Evolutionary conservation across 441 rosid genomes (phyloP).

Genomic region (Bocquillonia castaneifolia): DNA sequence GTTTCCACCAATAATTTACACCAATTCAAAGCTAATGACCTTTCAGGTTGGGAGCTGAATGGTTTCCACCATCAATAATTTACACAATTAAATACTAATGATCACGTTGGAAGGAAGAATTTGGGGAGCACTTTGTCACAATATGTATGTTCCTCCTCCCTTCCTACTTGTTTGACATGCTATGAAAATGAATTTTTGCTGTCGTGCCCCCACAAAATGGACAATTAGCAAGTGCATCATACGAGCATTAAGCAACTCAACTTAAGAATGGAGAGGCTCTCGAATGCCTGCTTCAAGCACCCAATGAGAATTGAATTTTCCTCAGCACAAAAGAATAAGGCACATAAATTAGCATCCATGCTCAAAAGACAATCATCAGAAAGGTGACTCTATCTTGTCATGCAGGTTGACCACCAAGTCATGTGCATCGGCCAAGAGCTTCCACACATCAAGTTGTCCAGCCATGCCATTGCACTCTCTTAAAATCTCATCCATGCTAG

Average conservation of each 20-base stretch:
- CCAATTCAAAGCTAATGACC: background rate
- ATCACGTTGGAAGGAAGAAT: background rate
- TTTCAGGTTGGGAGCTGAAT: background rate
- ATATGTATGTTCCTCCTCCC: background rate
- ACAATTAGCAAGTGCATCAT: background rate
- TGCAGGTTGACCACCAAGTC: slow-evolving; percentile 76
- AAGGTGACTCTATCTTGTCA: slow-evolving; percentile 59
- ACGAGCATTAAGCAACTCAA: background rate
- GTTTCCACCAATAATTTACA: background rate
- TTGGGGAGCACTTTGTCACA: background rate
- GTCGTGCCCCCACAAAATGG: background rate
- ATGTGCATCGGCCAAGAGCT: slow-evolving; percentile 85
- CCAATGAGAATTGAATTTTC: background rate
- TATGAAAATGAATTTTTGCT: background rate
- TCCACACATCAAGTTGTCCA: slow-evolving; percentile 96
- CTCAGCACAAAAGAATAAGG: slow-evolving; percentile 7
- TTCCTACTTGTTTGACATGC: background rate
- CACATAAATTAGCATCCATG: slow-evolving; percentile 21
- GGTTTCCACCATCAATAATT: background rate
- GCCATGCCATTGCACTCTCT: slow-evolving; percentile 92
- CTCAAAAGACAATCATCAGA: slow-evolving; percentile 20
- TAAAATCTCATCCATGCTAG: slow-evolving; percentile 92
- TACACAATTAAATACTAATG: background rate
- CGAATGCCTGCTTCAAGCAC: slow-evolving; percentile 11
- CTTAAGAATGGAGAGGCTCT: background rate